Evolutionary conservation across 1,139 yeast genomes (phyloP).

Genomic region (Geotrichum fermentans): DNA sequence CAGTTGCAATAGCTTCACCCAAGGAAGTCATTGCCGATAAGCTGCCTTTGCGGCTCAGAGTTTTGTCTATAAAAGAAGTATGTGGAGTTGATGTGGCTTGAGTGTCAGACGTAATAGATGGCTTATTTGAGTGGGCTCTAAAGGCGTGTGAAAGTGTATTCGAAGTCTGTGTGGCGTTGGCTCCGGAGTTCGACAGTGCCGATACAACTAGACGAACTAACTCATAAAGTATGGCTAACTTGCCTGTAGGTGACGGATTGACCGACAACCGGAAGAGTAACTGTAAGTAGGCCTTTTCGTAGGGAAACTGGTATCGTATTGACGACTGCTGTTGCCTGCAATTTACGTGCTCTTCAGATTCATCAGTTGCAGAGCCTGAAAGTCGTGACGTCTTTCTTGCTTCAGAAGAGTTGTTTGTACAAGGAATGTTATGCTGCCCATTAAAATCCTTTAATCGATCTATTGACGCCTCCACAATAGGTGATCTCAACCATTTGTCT

Average conservation of each 20-base stretch:
- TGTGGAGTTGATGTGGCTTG: conserved; percentile 8
- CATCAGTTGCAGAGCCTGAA: conserved; percentile 1
- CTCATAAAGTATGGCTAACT: conserved; percentile 31
- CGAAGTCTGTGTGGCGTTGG: not conserved
- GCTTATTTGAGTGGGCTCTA: conserved; percentile 27
- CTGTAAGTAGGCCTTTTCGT: conserved; percentile 31
- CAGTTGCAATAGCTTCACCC: conserved; percentile 30
- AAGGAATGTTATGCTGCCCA: not conserved
- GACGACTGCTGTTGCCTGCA: not conserved
- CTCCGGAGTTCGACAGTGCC: conserved; percentile 22
- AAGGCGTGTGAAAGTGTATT: not conserved
- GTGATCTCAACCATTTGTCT: conserved; percentile 31
- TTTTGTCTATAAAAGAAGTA: conserved; percentile 6
- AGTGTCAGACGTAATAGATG: conserved; percentile 26
- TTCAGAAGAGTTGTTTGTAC: conserved; percentile 5
- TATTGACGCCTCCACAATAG: conserved; percentile 25
- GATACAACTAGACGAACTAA: conserved; percentile 33
- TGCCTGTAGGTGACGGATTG: conserved; percentile 33
- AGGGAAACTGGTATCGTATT: conserved; percentile 22
- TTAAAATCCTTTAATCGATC: conserved; percentile 2
- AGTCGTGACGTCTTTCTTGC: conserved; percentile 7
- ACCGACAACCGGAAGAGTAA: conserved; percentile 30
- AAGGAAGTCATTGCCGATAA: conserved; percentile 25
- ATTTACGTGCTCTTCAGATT: conserved; percentile 6
- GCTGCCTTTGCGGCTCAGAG: conserved; percentile 18